Evolutionary conservation across 2,329 filamentous ascomycete species (phyloP).

Genomic region (Gaeumannomyces tritici): DNA sequence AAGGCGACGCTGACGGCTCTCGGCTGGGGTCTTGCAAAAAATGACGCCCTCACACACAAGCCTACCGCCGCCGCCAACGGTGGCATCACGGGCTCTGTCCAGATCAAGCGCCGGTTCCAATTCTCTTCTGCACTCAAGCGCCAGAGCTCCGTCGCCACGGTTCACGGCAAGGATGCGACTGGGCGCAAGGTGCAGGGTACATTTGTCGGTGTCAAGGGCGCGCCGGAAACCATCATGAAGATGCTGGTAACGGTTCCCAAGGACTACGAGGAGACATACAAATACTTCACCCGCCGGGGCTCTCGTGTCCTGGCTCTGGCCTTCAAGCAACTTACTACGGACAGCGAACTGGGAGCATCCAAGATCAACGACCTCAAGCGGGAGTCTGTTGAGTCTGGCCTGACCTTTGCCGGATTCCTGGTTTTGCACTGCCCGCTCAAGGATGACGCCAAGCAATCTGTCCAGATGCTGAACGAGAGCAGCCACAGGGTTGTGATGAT

Average conservation of each 20-base stretch:
- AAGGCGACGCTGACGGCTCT: conserved; percentile 86
- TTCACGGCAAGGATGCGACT: conserved; percentile 63
- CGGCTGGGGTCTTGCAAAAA: conserved; percentile 85
- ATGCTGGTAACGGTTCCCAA: conserved; percentile 77
- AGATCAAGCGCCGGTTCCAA: conserved; percentile 94
- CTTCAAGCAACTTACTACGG: conserved; percentile 81
- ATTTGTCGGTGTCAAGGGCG: conserved; percentile 92
- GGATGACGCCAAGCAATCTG: conserved; percentile 86
- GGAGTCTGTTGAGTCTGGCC: conserved; percentile 76
- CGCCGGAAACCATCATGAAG: conserved; percentile 90
- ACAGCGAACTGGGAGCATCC: conserved; percentile 70
- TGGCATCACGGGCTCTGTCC: conserved; percentile 63
- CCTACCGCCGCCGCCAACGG: conserved; percentile 33
- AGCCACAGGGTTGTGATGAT: conserved; percentile 99
- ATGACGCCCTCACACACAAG: conserved; percentile 73
- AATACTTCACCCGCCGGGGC: conserved; percentile 93
- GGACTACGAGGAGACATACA: conserved; percentile 96
- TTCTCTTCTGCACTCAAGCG: conserved; percentile 95
- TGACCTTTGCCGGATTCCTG: conserved; percentile 90
- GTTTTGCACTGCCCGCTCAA: conserved; percentile 94
- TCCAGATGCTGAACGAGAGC: conserved; percentile 97
- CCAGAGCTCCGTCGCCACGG: conserved; percentile 85
- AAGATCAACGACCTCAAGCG: conserved; percentile 92
- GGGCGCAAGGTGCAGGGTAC: conserved; percentile 73
- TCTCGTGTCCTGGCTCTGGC: conserved; percentile 88